Percentiles rank a stretch among this genome's conserved stretches.
Conservation (phyloP, 1,139 yeast species). For the Taiozyma onychis region DNA sequence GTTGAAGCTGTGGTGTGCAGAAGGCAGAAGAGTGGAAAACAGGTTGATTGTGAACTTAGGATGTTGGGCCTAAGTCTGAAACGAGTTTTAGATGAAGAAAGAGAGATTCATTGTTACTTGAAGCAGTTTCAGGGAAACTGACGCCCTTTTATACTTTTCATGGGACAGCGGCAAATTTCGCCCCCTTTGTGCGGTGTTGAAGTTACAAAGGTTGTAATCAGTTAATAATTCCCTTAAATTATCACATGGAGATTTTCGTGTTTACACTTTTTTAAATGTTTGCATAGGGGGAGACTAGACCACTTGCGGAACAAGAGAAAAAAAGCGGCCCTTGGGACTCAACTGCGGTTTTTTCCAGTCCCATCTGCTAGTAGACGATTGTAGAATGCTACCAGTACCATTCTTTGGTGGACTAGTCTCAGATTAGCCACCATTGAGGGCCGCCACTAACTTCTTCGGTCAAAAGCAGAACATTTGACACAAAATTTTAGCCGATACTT, state of each 20-base stretch:
- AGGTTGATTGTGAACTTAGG: slow-evolving; percentile 12
- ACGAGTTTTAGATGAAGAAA: neutral
- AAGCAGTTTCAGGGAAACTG: neutral
- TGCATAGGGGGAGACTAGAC: neutral
- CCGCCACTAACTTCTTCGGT: too few species aligned
- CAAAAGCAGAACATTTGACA: too few species aligned
- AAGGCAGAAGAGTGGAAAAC: slow-evolving; percentile 22
- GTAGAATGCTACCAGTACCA: too few species aligned
- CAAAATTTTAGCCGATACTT: too few species aligned
- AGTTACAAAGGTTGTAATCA: neutral
- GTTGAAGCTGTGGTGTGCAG: slow-evolving; percentile 25
- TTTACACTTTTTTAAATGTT: neutral
- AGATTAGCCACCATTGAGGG: too few species aligned
- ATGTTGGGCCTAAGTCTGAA: neutral
- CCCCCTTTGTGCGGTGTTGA: neutral
- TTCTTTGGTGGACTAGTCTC: too few species aligned
- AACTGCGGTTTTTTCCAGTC: neutral
- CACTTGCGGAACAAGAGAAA: too few species aligned
- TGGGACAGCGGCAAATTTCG: neutral
- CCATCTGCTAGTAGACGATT: too few species aligned
- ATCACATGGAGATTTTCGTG: neutral
- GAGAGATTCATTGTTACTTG: neutral
- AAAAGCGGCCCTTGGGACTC: neutral
- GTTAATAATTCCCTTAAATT: neutral
- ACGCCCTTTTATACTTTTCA: neutral